These are phyloP conservation scores for Botrytis tulipae DNA, from an alignment of 2,329 filamentous ascomycete genomes.

Conservation along the genomic window DNA sequence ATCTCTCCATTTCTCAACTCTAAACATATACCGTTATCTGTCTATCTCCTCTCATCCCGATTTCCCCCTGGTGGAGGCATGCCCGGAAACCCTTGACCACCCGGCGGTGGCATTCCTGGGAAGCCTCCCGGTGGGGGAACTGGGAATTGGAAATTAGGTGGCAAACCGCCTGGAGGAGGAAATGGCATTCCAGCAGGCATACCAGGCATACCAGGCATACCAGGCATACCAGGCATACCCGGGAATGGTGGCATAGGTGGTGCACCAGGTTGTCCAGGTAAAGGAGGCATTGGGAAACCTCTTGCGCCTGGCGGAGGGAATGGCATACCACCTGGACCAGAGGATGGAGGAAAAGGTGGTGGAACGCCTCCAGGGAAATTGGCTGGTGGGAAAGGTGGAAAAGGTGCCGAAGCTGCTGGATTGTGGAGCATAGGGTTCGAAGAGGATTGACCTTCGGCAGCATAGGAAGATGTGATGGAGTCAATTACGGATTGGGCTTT, in stretches of 20 bases:
- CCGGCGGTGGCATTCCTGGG: conserved; percentile 23
- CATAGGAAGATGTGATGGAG: conserved; percentile 94
- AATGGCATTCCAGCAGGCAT: conserved; percentile 45
- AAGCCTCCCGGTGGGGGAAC: conserved; percentile 35
- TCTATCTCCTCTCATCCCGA: conserved; percentile 14
- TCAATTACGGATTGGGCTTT: conserved; percentile 98
- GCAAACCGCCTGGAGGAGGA: conserved; percentile 47
- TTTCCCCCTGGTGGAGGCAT: conserved; percentile 16
- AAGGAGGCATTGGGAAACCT: conserved; percentile 34
- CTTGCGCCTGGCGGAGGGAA: conserved; percentile 29
- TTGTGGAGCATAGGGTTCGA: conserved; percentile 73
- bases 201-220: conserved; percentile 45
- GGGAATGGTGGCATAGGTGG: conserved; percentile 26
- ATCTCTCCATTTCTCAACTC: conserved; percentile 8
- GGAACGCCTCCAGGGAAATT: conserved; percentile 54
- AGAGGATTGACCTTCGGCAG: conserved; percentile 84
- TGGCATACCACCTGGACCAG: conserved; percentile 31
- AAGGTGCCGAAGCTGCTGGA: conserved; percentile 50
- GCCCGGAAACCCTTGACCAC: conserved; percentile 4
- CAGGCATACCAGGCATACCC: conserved; percentile 45
- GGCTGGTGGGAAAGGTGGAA: conserved; percentile 44
- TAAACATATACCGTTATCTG: conserved; percentile 14
- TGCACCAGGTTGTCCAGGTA: conserved; percentile 26
- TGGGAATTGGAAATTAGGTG: conserved; percentile 53
- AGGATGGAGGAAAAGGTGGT: neutral